These are phyloP conservation scores for Leptographium lundbergii DNA, from an alignment of 2,329 filamentous ascomycete genomes.

Conservation along the genomic window DNA sequence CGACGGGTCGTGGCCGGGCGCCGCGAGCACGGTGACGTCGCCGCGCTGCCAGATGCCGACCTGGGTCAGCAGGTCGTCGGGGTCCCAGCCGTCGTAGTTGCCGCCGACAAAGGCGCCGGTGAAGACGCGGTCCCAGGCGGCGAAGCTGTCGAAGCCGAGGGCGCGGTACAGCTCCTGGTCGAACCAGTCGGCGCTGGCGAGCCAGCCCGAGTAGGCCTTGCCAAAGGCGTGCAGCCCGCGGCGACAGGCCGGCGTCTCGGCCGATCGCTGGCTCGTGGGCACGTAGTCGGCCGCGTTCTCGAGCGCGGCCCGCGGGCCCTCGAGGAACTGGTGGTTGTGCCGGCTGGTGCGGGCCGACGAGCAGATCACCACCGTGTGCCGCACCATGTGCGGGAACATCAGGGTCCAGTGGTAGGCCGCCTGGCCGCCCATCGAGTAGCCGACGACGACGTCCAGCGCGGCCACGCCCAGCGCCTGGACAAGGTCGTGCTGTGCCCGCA, in stretches of 20 bases:
- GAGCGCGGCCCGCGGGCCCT: slow-evolving; percentile 37
- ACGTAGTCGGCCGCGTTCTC: slow-evolving; percentile 26
- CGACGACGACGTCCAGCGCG: slow-evolving; percentile 33
- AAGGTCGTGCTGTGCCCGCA: slow-evolving; percentile 31
- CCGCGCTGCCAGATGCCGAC: slow-evolving; percentile 67
- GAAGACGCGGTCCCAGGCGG: slow-evolving; percentile 62
- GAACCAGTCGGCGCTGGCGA: slow-evolving; percentile 70
- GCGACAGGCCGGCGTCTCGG: slow-evolving; percentile 13
- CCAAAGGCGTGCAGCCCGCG: slow-evolving; percentile 55
- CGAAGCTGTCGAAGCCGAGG: slow-evolving; percentile 54
- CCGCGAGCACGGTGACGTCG: slow-evolving; percentile 39
- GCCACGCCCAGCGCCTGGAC: slow-evolving; percentile 29
- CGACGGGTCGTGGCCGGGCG: slow-evolving; percentile 50
- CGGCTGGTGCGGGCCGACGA: slow-evolving; percentile 34
- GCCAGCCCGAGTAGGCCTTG: slow-evolving; percentile 69
- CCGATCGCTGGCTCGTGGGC: slow-evolving; percentile 30
- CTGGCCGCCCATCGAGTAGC: slow-evolving; percentile 45
- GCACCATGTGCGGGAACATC: slow-evolving; percentile 34
- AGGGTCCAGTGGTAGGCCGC: slow-evolving; percentile 39
- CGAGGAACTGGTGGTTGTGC: slow-evolving; percentile 43
- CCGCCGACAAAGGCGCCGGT: slow-evolving; percentile 72
- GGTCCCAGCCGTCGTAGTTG: slow-evolving; percentile 38
- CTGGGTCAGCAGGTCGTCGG: slow-evolving; percentile 22
- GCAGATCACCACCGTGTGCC: slow-evolving; percentile 33
- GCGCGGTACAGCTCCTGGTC: slow-evolving; percentile 54